Conservation (phyloP, 176 grass and related monocot genomes). For the Elymus sibiricus region DNA sequence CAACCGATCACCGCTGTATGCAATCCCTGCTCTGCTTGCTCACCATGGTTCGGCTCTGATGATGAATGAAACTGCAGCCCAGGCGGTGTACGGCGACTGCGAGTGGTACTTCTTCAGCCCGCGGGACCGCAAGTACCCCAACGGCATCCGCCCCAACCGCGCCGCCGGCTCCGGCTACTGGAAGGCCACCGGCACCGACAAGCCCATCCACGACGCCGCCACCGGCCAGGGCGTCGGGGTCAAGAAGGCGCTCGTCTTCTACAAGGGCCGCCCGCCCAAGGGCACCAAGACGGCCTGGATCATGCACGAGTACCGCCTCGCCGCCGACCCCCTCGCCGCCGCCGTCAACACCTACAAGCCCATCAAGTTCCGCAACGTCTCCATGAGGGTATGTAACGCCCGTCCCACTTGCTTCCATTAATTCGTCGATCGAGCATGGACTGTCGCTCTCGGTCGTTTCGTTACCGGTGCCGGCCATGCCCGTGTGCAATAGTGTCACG, state of each 20-base stretch:
- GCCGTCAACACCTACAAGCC: conserved; percentile 45
- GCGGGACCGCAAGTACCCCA: conserved; percentile 90
- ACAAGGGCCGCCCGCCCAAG: conserved; percentile 72
- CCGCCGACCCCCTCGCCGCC: conserved; percentile 22
- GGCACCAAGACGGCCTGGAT: conserved; percentile 91
- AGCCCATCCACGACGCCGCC: conserved; percentile 55
- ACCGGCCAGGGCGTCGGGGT: conserved; percentile 61
- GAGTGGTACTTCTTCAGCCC: conserved; percentile 99
- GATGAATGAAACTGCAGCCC: conserved; percentile 25
- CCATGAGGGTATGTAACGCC: conserved; percentile 73
- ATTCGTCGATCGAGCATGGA: background rate
- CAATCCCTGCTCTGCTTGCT: too few relatives aligned
- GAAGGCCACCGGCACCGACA: conserved; percentile 98
- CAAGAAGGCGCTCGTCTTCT: conserved; percentile 97
- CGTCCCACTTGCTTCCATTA: background rate
- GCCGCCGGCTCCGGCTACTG: conserved; percentile 91
- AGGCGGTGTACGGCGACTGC: conserved; percentile 64
- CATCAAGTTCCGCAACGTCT: conserved; percentile 56
- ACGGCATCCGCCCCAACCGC: conserved; percentile 82
- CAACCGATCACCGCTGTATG: background rate
- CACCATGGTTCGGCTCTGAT: background rate
- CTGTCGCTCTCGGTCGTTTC: background rate
- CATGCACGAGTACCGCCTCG: conserved; percentile 97
- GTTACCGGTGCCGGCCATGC: background rate
- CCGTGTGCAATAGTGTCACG: conserved; percentile 8